These are phyloP conservation scores for Dactylis glomerata DNA, from an alignment of 176 grass and related monocot species.

Conservation along the genomic window DNA sequence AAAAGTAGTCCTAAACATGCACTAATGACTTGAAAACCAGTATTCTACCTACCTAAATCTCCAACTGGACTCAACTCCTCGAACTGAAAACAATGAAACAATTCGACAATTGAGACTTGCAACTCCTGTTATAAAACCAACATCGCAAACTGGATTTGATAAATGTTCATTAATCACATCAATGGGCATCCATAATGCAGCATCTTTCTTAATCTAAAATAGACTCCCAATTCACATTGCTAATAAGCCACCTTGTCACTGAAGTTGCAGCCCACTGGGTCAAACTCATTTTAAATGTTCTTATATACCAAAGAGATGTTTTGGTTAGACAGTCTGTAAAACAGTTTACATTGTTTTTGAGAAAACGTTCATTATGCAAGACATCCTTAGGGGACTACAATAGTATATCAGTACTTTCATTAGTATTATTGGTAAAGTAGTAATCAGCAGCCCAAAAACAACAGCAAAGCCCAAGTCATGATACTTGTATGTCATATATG, in stretches of 20 bases:
- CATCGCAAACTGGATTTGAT: neutral
- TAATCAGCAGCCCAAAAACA: neutral
- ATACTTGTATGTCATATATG: neutral
- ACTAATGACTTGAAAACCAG: constrained; percentile 6
- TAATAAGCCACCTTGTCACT: neutral
- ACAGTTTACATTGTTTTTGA: neutral
- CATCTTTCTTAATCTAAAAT: neutral
- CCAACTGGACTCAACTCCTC: neutral
- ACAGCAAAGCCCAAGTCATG: neutral
- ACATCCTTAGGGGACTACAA: neutral
- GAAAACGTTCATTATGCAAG: neutral
- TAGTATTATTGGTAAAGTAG: neutral
- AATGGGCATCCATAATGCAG: neutral
- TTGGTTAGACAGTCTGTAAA: neutral
- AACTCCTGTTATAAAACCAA: neutral
- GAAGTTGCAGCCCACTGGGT: neutral
- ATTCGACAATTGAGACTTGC: neutral
- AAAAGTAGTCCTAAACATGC: neutral
- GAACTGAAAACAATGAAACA: neutral
- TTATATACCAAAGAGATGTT: neutral
- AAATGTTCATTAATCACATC: constrained; percentile 17
- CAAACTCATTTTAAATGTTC: constrained; percentile 10
- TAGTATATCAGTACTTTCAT: neutral
- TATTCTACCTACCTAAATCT: neutral
- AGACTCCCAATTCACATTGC: neutral